Percentiles rank a stretch among this genome's conserved stretches.
Evolutionary conservation across 1,139 yeast genomes (phyloP).

Genomic region (Petasospora rhodanensis): DNA sequence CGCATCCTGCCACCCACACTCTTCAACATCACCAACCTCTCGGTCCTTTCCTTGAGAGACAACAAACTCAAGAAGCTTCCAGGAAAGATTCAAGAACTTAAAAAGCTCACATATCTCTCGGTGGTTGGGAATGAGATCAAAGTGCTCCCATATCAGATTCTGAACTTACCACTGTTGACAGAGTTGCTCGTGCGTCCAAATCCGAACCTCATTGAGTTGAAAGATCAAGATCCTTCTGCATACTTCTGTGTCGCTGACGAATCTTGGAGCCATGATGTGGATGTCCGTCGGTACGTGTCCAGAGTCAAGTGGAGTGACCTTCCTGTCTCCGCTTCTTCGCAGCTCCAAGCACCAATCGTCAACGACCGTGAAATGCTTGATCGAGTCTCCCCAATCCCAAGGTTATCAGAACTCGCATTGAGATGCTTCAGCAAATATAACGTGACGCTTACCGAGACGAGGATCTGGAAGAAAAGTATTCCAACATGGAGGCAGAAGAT

Average conservation of each 20-base stretch:
- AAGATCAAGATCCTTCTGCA: slow-evolving; percentile 14
- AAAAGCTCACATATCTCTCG: slow-evolving; percentile 43
- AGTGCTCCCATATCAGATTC: slow-evolving; percentile 52
- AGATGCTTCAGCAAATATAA: slow-evolving; percentile 42
- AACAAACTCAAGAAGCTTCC: slow-evolving; percentile 50
- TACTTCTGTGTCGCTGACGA: slow-evolving; percentile 17
- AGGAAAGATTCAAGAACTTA: slow-evolving; percentile 43
- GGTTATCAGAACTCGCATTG: slow-evolving; percentile 39
- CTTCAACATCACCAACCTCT: slow-evolving; percentile 44
- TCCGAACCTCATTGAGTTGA: slow-evolving; percentile 29
- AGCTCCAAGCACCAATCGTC: background rate
- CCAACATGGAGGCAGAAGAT: slow-evolving; percentile 35
- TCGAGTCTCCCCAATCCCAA: slow-evolving; percentile 29
- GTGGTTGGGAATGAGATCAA: slow-evolving; percentile 48
- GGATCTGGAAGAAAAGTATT: slow-evolving; percentile 38
- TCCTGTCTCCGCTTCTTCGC: slow-evolving; percentile 10
- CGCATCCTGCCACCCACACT: slow-evolving; percentile 45
- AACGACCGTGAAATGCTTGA: slow-evolving; percentile 14
- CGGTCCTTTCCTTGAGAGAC: slow-evolving; percentile 50
- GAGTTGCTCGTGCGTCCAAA: slow-evolving; percentile 50
- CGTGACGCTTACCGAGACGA: slow-evolving; percentile 41
- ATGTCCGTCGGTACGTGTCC: slow-evolving; percentile 22
- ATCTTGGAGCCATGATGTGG: slow-evolving; percentile 6
- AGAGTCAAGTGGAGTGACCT: slow-evolving; percentile 22
- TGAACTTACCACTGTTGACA: slow-evolving; percentile 38